Conservation (phyloP, 2,329 filamentous ascomycete genomes). For the Intubia oerlemansii region DNA sequence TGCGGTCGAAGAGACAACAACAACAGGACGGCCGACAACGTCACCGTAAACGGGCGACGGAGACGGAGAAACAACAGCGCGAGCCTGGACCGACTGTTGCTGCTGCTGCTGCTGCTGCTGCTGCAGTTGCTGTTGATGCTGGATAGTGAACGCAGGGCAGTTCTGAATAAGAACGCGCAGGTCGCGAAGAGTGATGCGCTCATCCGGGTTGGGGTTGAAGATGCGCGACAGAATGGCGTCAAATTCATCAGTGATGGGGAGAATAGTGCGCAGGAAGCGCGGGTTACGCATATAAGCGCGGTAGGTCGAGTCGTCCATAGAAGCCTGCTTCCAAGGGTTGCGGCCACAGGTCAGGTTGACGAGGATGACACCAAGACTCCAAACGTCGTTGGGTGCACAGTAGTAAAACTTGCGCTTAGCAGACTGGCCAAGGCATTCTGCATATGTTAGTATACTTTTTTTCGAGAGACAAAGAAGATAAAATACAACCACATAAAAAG, state of each 20-base stretch:
- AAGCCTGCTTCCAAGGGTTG: conserved; percentile 97
- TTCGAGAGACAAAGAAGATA: conserved; percentile 1
- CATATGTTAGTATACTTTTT: conserved; percentile 11
- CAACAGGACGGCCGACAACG: background rate
- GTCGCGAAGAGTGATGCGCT: conserved; percentile 64
- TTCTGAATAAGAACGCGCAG: conserved; percentile 55
- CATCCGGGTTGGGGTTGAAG: conserved; percentile 67
- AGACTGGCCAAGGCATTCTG: conserved; percentile 73
- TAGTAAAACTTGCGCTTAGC: conserved; percentile 60
- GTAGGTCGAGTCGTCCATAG: conserved; percentile 84
- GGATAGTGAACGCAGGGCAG: conserved; percentile 49
- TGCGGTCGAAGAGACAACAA: background rate
- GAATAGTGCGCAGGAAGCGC: conserved; percentile 77
- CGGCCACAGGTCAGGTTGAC: conserved; percentile 95
- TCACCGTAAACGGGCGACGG: background rate
- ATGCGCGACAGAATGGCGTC: conserved; percentile 72
- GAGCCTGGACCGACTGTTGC: conserved; percentile 10
- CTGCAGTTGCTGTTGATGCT: conserved; percentile 9
- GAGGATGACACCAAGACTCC: conserved; percentile 93
- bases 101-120: conserved; percentile 14
- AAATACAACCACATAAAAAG: background rate
- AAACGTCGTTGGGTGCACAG: conserved; percentile 89
- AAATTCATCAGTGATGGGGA: conserved; percentile 75
- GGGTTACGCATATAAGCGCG: conserved; percentile 68
- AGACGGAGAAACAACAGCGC: conserved; percentile 18